phyloP scores from a whole-genome alignment of 805 yeast species.

The Metschnikowia reukaufii region DNA sequence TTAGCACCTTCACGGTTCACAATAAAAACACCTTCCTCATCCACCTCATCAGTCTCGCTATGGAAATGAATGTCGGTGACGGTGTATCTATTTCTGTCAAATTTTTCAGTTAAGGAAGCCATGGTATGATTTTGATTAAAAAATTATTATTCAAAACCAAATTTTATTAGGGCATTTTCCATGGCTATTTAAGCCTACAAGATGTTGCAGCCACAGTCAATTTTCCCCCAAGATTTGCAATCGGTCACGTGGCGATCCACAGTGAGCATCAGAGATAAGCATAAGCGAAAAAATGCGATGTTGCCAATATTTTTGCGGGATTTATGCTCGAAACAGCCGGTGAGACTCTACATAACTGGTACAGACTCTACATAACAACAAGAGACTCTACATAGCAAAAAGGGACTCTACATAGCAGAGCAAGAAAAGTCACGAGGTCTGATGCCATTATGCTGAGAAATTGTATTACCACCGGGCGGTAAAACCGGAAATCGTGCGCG shows the following conservation, averaged over 20 bases:
- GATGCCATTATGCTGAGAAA: background rate
- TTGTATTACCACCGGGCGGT: background rate
- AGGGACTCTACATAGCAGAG: too few relatives aligned
- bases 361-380: background rate
- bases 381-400: background rate
- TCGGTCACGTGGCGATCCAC: constrained; percentile 13
- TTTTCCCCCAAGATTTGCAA: constrained; percentile 8
- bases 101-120: constrained; percentile 8
- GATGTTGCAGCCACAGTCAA: constrained; percentile 11
- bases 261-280: background rate
- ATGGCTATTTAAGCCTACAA: constrained; percentile 2
- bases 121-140: too few relatives aligned
- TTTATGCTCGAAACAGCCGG: background rate
- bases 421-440: background rate
- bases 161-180: too few relatives aligned
- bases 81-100: constrained; percentile 7
- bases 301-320: background rate
- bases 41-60: constrained; percentile 29
- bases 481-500: background rate
- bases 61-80: constrained; percentile 18
- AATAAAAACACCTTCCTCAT: constrained; percentile 29
- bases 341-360: background rate
- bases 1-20: constrained; percentile 31
- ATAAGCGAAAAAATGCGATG: background rate
- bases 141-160: too few relatives aligned